Conservation (phyloP, 768 basidiomycete genomes). For the Tephrocybe rancida region DNA sequence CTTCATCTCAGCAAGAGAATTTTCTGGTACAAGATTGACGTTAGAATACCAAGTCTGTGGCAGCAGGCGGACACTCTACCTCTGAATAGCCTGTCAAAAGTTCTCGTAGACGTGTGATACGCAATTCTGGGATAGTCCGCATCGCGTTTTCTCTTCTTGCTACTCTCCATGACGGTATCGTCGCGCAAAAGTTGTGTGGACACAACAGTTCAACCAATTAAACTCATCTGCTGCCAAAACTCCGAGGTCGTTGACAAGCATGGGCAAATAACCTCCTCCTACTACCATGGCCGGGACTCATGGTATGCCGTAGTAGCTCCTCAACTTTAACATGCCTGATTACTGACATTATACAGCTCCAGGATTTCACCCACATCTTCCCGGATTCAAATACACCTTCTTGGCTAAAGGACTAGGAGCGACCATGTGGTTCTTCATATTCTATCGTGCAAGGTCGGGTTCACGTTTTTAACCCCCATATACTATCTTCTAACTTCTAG, state of each 20-base stretch:
- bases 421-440: conserved; percentile 99
- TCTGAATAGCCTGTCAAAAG: conserved; percentile 58
- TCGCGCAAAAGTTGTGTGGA: conserved; percentile 13
- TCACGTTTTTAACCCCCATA: background rate
- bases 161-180: conserved; percentile 33
- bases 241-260: conserved; percentile 29
- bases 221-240: conserved; percentile 11
- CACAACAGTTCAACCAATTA: background rate
- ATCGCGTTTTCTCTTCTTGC: conserved; percentile 48
- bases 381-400: conserved; percentile 74
- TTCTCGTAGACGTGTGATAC: conserved; percentile 42
- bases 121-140: conserved; percentile 41
- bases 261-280: conserved; percentile 29
- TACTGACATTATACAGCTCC: conserved; percentile 40
- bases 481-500: conserved; percentile 1
- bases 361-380: conserved; percentile 90
- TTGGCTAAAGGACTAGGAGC: conserved; percentile 87
- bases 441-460: conserved; percentile 89
- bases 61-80: conserved; percentile 30
- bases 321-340: conserved; percentile 3
- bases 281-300: conserved; percentile 45
- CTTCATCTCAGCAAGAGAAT: conserved; percentile 59
- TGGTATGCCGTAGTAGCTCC: conserved; percentile 25
- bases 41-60: background rate
- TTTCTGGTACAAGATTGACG: conserved; percentile 41